Evolutionary conservation across 768 basidiomycete genomes (phyloP), one percentile per base, ranked within the genome.

Genomic region (Tricholoma matsutake): DNA sequence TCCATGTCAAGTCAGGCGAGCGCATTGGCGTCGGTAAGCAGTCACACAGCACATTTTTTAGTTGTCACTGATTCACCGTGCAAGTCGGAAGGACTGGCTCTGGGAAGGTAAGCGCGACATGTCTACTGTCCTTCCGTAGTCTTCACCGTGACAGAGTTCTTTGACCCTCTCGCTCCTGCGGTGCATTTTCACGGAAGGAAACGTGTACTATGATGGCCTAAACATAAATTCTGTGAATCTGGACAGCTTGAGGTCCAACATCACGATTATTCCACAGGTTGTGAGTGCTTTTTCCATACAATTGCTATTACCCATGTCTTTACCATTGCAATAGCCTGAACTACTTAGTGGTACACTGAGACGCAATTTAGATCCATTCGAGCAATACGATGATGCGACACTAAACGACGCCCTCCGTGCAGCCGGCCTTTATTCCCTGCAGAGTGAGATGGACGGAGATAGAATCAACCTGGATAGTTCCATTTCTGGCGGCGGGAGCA

Each of bases 341-440:
- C 77, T 90, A 16, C 81, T 88, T 60, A 78, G 81, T 28, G 88
- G 88, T 25, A 83, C 84, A 4, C 72, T 90, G 0, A 75, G 88
- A 9, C 80, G 81, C 62, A 90, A 91, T 66, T 70, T 89, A n/a
- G 88, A 89, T 67, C 87, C 86, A 0, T 88, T 88, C 65, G 75
- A 78, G 11, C 79, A 84, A 56, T 79, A 85, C 62, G 81, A 85
- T 4, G 87, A 88, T 67, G 71, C 70, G 1, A 71, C 64, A 14
- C 60, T 80, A 56, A 79, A 79, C 54, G 71, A 73, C 43, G 75
- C 79, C 7, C 65, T 80, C 6, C 75, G 73, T 8, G 71, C 81
- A 18, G 72, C 78, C 51, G 79, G 79, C 14, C 54, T 80, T 11
- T 76, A 76, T 49, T 72, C 81, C 5, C 62, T 79, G 35, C 73